phyloP scores from a whole-genome alignment of 1,139 yeast species.

The Yamadazyma diospyri region DNA sequence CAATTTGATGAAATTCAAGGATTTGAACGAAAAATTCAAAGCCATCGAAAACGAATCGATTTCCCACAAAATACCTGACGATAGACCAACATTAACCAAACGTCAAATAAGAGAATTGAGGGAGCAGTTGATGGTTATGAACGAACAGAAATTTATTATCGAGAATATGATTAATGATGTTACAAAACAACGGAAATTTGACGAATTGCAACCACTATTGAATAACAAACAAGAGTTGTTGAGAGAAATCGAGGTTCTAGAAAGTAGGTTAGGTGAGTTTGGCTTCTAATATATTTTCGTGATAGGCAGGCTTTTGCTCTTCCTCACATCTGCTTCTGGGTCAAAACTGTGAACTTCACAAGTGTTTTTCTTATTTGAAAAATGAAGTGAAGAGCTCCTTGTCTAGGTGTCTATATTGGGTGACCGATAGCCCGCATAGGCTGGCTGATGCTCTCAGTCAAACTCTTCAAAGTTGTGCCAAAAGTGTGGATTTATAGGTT shows the following conservation, averaged over 20 bases:
- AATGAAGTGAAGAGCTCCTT: conserved; percentile 1
- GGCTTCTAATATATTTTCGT: conserved; percentile 45
- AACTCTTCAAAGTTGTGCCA: background rate
- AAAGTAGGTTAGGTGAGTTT: conserved; percentile 59
- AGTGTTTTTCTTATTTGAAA: too few species aligned
- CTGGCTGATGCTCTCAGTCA: background rate
- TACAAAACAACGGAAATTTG: conserved; percentile 68
- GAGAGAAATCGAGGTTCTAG: conserved; percentile 47
- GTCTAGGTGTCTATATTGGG: background rate
- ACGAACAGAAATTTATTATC: conserved; percentile 76
- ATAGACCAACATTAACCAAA: conserved; percentile 34
- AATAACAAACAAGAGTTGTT: conserved; percentile 58
- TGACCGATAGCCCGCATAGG: background rate
- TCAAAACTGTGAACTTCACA: background rate
- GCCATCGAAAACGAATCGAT: conserved; percentile 17
- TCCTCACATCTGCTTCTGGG: background rate
- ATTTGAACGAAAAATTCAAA: conserved; percentile 24
- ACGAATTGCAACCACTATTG: conserved; percentile 64
- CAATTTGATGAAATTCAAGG: conserved; percentile 27
- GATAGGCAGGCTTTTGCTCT: background rate
- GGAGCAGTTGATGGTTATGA: conserved; percentile 80
- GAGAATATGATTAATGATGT: conserved; percentile 59
- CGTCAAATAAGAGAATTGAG: conserved; percentile 56
- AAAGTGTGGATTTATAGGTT: too few species aligned
- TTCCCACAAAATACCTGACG: background rate